Base-by-base conservation (phyloP, 2,329 filamentous ascomycete genomes). In the Alternaria solani region DNA sequence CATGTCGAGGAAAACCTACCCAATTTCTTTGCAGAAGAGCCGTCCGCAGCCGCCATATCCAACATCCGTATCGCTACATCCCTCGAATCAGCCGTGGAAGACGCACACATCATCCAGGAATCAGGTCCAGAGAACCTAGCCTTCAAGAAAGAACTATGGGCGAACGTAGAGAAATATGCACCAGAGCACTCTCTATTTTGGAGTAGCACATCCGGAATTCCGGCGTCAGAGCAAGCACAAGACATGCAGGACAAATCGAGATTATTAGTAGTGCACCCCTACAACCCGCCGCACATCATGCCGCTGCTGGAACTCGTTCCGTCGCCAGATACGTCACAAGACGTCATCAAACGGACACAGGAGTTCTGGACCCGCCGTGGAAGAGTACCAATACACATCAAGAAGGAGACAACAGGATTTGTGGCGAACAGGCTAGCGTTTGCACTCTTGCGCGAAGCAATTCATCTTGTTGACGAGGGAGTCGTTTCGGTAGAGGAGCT, bases 251-350 rank as follows among this genome's bases (percentile, higher is more conserved):
- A 84, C 8, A 65, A 73, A 30, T 57, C 70, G n/a, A 75, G 85
- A 2, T 69, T 89, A 3, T 62, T 88, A 0, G 83, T 88, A 1
- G 85, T 87, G 4, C 87, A 88, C 69, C 86, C 87, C 0, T 89
- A 86, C 72, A 88, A 88, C 55, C 87, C 87, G 23, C 87, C 86
- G 1, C 85, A 88, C 63, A 81, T 88, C 54, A 87, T 88, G 84
- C 87, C 87, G 0, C 68, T 89, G 1, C 73, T 88, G 2, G 86
- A 89, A 70, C 78, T 88, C 32, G 86, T 88, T 0, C 85, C 85
- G 0, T 81, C 79, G 2, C 81, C 80, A 5, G 59, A 64, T 30
- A 87, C 83, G 0, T 70, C 71, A 0, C 38, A 72, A 0, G 69
- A 73, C 1, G 74, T 80, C 2, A 72, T 85, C 1, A 65, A 75